Conservation (phyloP, 768 basidiomycete species). For the Gloeopeniophorella convolvens region DNA sequence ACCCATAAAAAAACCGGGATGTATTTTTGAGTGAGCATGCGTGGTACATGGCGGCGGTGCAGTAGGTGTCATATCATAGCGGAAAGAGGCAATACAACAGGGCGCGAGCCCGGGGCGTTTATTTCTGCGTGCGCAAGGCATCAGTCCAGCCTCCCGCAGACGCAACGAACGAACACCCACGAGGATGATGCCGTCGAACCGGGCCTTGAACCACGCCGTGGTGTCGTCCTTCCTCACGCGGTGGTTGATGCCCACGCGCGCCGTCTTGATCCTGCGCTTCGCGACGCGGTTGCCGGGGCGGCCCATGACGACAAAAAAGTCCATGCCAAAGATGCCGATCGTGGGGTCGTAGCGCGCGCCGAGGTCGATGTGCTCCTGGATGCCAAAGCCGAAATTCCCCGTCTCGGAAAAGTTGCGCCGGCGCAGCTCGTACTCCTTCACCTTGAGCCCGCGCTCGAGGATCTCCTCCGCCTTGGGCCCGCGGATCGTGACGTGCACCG, state of each 20-base stretch:
- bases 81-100: not conserved
- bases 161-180: constrained; percentile 38
- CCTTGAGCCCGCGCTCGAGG: constrained; percentile 96
- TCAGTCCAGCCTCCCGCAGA: not conserved
- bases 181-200: constrained; percentile 96
- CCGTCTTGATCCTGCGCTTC: constrained; percentile 82
- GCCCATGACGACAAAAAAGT: constrained; percentile 98
- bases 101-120: not conserved
- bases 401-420: constrained; percentile 98
- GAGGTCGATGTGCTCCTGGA: constrained; percentile 98
- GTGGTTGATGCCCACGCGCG: constrained; percentile 82
- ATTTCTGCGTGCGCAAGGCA: constrained; percentile 11
- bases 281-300: constrained; percentile 90
- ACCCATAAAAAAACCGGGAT: not conserved
- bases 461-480: constrained; percentile 99
- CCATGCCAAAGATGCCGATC: constrained; percentile 99
- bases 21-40: constrained; percentile 7
- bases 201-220: constrained; percentile 98
- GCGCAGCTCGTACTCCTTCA: constrained; percentile 99
- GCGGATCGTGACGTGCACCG: constrained; percentile 96
- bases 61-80: constrained; percentile 8
- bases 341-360: constrained; percentile 97
- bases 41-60: constrained; percentile 9
- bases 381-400: constrained; percentile 99
- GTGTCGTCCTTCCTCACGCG: constrained; percentile 94